phyloP scores from a whole-genome alignment of 352 stramenopile species.

The Pythium chondricola region DNA sequence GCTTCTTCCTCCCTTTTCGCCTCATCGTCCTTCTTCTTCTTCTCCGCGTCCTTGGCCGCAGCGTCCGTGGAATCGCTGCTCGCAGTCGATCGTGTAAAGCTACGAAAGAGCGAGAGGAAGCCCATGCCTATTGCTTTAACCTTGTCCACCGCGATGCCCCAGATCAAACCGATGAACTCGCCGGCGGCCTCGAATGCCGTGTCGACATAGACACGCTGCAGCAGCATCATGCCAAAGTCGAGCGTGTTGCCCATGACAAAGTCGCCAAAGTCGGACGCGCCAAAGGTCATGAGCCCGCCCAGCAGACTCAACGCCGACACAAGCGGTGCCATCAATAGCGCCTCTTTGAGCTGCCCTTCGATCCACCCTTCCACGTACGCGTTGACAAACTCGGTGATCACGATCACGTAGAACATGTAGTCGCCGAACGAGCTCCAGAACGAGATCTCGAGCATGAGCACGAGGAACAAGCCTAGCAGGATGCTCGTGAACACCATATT shows the following conservation, averaged over 20 bases:
- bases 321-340: constrained; percentile 87
- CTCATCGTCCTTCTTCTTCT: constrained; percentile 28
- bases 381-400: constrained; percentile 90
- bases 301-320: constrained; percentile 88
- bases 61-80: constrained; percentile 5
- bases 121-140: constrained; percentile 28
- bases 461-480: constrained; percentile 88
- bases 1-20: constrained; percentile 39
- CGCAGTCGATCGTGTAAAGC: constrained; percentile 42
- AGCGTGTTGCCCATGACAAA: constrained; percentile 95
- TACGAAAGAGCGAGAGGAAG: constrained; percentile 38
- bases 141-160: constrained; percentile 31
- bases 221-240: constrained; percentile 93
- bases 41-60: constrained; percentile 12
- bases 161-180: constrained; percentile 42
- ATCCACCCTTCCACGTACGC: constrained; percentile 84
- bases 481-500: constrained; percentile 95
- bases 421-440: constrained; percentile 93
- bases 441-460: constrained; percentile 94
- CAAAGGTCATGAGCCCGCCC: constrained; percentile 92
- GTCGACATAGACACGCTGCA: constrained; percentile 89
- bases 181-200: constrained; percentile 77
- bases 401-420: constrained; percentile 96
- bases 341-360: constrained; percentile 88
- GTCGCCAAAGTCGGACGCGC: constrained; percentile 94